These are phyloP conservation scores for Cercospora sp. DNA, from an alignment of 2,329 filamentous ascomycete species.

Conservation along the genomic window DNA sequence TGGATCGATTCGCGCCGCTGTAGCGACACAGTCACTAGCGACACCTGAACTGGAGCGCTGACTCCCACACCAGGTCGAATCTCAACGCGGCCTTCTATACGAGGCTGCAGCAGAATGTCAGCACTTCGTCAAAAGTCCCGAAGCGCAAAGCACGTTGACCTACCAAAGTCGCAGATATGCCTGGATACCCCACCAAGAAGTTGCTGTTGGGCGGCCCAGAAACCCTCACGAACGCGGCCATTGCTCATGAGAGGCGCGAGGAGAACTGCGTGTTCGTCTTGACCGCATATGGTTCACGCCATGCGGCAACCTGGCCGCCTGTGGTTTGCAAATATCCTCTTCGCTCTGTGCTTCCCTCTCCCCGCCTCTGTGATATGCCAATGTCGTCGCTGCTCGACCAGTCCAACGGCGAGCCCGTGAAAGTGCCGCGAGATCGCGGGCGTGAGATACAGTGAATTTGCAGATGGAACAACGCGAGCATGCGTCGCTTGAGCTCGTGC, in stretches of 20 bases:
- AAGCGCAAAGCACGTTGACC: slow-evolving; percentile 44
- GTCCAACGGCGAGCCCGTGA: background rate
- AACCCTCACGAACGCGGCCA: slow-evolving; percentile 84
- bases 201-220: slow-evolving; percentile 96
- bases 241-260: slow-evolving; percentile 25
- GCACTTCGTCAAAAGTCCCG: background rate
- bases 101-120: slow-evolving; percentile 60
- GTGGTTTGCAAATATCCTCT: background rate
- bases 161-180: slow-evolving; percentile 95
- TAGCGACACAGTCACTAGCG: slow-evolving; percentile 89
- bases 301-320: slow-evolving; percentile 21
- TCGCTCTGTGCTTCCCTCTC: background rate
- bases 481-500: background rate
- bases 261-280: slow-evolving; percentile 18
- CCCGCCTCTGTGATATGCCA: background rate
- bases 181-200: slow-evolving; percentile 94
- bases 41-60: slow-evolving; percentile 86
- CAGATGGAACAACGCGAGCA: background rate
- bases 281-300: slow-evolving; percentile 25
- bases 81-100: slow-evolving; percentile 97
- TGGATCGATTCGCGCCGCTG: slow-evolving; percentile 95
- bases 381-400: slow-evolving; percentile 7
- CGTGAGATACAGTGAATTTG: background rate
- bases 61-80: slow-evolving; percentile 83
- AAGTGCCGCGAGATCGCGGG: background rate